Evolutionary conservation across 1,284 basidiomycete species (phyloP), one percentile per base, ranked within the genome.

Genomic region (Chiua sp.): DNA sequence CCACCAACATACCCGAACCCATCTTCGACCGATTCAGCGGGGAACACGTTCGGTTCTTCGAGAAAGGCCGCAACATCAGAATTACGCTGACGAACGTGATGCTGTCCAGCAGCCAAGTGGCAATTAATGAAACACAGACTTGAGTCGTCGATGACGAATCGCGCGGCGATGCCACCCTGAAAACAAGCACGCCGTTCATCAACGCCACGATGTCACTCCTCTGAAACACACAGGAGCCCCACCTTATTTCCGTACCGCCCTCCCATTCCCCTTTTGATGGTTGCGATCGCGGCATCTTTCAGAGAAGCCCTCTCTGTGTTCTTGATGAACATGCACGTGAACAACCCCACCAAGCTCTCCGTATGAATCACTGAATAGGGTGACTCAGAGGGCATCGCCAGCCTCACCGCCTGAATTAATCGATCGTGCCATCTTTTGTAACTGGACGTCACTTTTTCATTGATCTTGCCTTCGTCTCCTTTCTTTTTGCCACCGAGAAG

Each of bases 241-340:
- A 93, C 93, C 84, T 99, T 98, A 75, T 99, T 99, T 2, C 97
- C 97, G 72, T 97, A 98, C 61, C 90, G 81, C 7, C 94, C 94
- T 2, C 92, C 91, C 83, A 98, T 92, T 0, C 97, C 97, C 26
- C 93, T 82, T 78, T 98, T 98, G 64, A 98, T 83, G 0, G 88
- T 92, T 2, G 88, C 87, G 37, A 94, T 87, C 10, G 88, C 84
- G 13, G 87, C 79, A 72, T 96, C 90, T 63, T 87, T 85, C 57
- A 98, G 74, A 47, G 80, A 76, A 37, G 73, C 73, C 68, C 80
- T 77, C 75, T 90, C 85, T 42, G 82, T 76, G 51, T 82, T 82
- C 78, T 90, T 92, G 66, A 97, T 87, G 64, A 98, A 96, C 32
- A 98, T 83, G 65, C 92, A 94, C 10, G 86, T 89, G 74, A 97